These are phyloP conservation scores for Apiospora hydei DNA, from an alignment of 2,329 filamentous ascomycete species.

Conservation along the genomic window DNA sequence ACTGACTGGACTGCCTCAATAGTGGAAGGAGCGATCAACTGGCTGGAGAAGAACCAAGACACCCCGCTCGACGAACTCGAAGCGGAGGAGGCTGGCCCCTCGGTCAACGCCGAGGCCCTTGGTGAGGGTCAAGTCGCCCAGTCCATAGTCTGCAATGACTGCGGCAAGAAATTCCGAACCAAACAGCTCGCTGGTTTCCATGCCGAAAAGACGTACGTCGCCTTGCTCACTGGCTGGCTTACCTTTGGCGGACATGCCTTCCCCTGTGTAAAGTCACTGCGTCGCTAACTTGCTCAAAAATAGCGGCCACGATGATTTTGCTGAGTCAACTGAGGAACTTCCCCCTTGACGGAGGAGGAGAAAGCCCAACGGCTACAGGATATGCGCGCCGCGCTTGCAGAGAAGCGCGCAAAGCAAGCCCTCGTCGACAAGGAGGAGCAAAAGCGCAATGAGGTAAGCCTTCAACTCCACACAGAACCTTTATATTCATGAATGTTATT, in stretches of 20 bases:
- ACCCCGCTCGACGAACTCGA: conserved; percentile 85
- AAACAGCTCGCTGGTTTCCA: conserved; percentile 87
- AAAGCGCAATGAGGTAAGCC: conserved; percentile 80
- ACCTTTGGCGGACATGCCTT: not conserved
- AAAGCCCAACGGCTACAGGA: conserved; percentile 82
- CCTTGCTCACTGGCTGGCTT: not conserved
- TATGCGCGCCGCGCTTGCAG: conserved; percentile 73
- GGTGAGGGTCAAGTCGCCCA: conserved; percentile 75
- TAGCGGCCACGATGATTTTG: conserved; percentile 87
- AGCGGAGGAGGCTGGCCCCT: conserved; percentile 58
- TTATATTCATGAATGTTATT: not conserved
- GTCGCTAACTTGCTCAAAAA: conserved; percentile 29
- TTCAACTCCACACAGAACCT: not conserved
- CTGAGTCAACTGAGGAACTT: conserved; percentile 92
- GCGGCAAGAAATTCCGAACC: conserved; percentile 87
- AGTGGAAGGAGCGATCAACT: conserved; percentile 92
- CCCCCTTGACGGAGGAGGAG: conserved; percentile 89
- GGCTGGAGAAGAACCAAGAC: conserved; percentile 92
- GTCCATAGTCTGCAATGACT: conserved; percentile 93
- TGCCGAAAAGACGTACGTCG: conserved; percentile 78
- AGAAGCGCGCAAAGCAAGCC: conserved; percentile 74
- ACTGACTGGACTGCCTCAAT: conserved; percentile 21
- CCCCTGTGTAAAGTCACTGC: not conserved
- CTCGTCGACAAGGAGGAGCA: conserved; percentile 80
- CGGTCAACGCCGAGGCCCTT: conserved; percentile 67